Percentiles rank a stretch among this genome's conserved stretches.
Evolutionary conservation across 495 filamentous ascomycete genomes (phyloP).

Genomic region (Filosporella fistucella): DNA sequence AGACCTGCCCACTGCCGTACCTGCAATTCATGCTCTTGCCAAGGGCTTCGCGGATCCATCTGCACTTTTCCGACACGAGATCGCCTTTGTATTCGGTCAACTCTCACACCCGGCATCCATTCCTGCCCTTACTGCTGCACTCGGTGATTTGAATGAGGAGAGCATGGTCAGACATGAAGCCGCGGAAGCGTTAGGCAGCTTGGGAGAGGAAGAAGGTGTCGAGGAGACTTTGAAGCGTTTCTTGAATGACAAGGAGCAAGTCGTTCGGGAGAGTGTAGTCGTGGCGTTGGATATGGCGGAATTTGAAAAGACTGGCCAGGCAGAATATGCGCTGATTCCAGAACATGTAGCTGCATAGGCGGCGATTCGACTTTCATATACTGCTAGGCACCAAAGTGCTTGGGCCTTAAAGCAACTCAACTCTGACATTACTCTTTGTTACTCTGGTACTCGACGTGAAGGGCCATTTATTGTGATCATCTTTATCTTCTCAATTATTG

Average conservation of each 20-base stretch:
- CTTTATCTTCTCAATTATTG: conserved; percentile 43
- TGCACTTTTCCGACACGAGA: conserved; percentile 95
- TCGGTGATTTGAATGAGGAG: conserved; percentile 74
- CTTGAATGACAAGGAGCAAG: conserved; percentile 82
- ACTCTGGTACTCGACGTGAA: neutral
- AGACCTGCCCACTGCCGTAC: conserved; percentile 79
- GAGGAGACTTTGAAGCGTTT: conserved; percentile 80
- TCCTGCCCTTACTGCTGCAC: conserved; percentile 72
- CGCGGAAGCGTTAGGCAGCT: conserved; percentile 92
- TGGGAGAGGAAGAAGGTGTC: conserved; percentile 91
- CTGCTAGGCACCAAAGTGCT: conserved; percentile 26
- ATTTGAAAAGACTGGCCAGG: conserved; percentile 83
- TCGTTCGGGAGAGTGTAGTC: conserved; percentile 90
- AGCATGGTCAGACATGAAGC: conserved; percentile 99
- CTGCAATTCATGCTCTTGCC: conserved; percentile 80
- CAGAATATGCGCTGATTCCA: conserved; percentile 88
- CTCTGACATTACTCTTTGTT: conserved; percentile 22
- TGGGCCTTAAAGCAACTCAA: conserved; percentile 26
- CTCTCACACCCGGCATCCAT: conserved; percentile 94
- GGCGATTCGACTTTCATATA: conserved; percentile 9
- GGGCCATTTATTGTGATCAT: neutral
- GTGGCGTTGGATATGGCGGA: conserved; percentile 98
- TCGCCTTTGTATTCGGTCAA: conserved; percentile 97
- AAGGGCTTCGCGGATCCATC: conserved; percentile 81
- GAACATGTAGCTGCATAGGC: conserved; percentile 36